Evolutionary conservation across 257 asterid species (phyloP), one percentile per base, ranked within the genome.

Genomic region (Scutellaria galericulata): DNA sequence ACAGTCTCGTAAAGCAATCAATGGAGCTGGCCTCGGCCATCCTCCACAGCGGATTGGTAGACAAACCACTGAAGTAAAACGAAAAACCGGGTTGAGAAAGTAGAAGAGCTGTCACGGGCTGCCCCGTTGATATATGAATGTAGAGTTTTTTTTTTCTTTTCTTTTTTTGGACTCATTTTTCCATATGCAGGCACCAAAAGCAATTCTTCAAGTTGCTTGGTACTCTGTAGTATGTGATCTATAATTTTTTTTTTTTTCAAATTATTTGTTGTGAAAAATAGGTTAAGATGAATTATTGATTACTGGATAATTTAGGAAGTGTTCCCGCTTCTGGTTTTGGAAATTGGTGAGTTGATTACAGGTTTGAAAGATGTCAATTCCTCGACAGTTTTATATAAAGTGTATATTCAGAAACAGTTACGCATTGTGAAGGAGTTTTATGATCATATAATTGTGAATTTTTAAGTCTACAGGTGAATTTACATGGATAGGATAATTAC

Each of bases 71-170:
- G 96, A 85, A 74, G 73, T 70, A 40, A 89, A 93, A 73, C 87
- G 95, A 35, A 91, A 91, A 83, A 63, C 81, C 2, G 96, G 82
- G 56, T 78, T 64, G 37, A 90, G 97, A 77, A 93, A 91, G 83
- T 88, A 84, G 82, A 45, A 63, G 60, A 60, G 15, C 12, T 22
- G 3, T 53, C 51, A 18, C 5, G 39, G 9, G 69, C 62, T 15
- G 9, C 6, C 11, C 20, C n/a, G 54, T 15, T 14, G 3, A 46
- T 35, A 7, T 41, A 3, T 59, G 68, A 71, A 40, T 72, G 22
- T 53, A 73, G 65, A 63, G 64, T 41, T n/a, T 40, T 47, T n/a
- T 31, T 10, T 4, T 41, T 53, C 51, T 58, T 39, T 61, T 62
- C 24, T 41, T 55, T 46, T 18, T 54, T 62, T 39, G 6, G 37